Conservation (phyloP, 768 basidiomycete genomes). For the Kwoniella shandongensis region DNA sequence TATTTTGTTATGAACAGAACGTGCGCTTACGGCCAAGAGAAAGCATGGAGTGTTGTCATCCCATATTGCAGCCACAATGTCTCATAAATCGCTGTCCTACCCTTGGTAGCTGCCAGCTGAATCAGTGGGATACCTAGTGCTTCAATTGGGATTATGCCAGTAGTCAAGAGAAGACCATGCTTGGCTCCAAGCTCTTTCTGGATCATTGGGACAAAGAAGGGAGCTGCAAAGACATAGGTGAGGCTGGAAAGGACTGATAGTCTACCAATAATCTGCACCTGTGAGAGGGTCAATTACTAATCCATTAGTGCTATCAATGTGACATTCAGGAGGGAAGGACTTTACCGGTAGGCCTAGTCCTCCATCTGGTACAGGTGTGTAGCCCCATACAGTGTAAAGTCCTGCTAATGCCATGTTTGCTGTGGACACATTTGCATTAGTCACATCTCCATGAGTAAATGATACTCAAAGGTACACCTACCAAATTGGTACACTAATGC, state of each 20-base stretch:
- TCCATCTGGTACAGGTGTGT: slow-evolving; percentile 27
- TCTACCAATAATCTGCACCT: slow-evolving; percentile 9
- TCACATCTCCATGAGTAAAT: not conserved
- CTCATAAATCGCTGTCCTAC: slow-evolving; percentile 18
- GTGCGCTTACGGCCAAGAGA: slow-evolving; percentile 8
- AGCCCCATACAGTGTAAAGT: slow-evolving; percentile 35
- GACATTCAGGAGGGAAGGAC: not conserved
- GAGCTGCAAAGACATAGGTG: slow-evolving; percentile 28
- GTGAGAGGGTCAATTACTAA: too few species aligned
- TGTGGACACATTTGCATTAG: not conserved
- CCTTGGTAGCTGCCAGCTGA: slow-evolving; percentile 22
- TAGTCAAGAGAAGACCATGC: slow-evolving; percentile 9
- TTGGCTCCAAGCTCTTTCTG: slow-evolving; percentile 19
- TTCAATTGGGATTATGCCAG: slow-evolving; percentile 20
- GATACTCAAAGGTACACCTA: not conserved
- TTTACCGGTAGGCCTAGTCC: slow-evolving; percentile 41
- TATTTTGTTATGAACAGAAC: not conserved
- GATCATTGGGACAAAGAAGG: slow-evolving; percentile 28
- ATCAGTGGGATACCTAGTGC: slow-evolving; percentile 31
- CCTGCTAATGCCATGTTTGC: slow-evolving; percentile 10
- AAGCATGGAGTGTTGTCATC: slow-evolving; percentile 2
- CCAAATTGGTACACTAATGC: not conserved
- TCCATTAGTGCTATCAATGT: not conserved
- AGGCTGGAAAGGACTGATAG: not conserved
- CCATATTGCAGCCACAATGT: not conserved